Base-by-base conservation (phyloP, 2,329 filamentous ascomycete genomes). In the Curvularia hawaiiensis region DNA sequence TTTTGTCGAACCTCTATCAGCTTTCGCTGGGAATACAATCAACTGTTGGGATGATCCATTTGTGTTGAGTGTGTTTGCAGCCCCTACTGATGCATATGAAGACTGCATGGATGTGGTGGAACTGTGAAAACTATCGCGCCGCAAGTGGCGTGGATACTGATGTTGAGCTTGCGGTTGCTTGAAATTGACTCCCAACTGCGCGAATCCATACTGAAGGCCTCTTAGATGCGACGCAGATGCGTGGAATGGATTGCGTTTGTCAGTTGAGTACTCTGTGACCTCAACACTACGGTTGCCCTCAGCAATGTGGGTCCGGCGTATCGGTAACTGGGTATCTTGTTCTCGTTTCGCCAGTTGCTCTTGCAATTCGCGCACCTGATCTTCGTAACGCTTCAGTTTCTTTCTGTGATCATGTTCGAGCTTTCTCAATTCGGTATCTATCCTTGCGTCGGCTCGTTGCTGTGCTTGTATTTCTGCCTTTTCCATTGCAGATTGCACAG, bases 211-310 rank as follows among this genome's bases (percentile, higher is more conserved):
- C 12, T 38, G 30, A 12, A 45, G n/a, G n/a, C 10, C 40, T 3
- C 24, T 40, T 2, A 43, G 2, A 8, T 28, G 16, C 4, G 54
- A 48, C 3, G 38, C 31, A 22, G 52, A 49, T 9, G 4, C 22
- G 16, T 20, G 4, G 14, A 49, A 26, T 8, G 53, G 39, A 35
- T 31, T 26, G 5, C 50, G 24, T 14, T 41, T 53, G 4, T 59
- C 52, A 9, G 51, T 56, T 14, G 50, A 49, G 38, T 58, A 69
- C 44, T 69, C 67, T 11, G 54, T 54, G 12, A 69, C 64, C 28
- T 69, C 67, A 18, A 68, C 55, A 30, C 50, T 63, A 4, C 61
- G 60, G 31, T 58, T 56, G 1, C 63, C 60, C 18, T 64, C 61
- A 3, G 50, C 39, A 3, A 67, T 57, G 18, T 47, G 53, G 14